Base-by-base conservation (phyloP, 139 green algal genomes). In the Bryopsis sp. region DNA sequence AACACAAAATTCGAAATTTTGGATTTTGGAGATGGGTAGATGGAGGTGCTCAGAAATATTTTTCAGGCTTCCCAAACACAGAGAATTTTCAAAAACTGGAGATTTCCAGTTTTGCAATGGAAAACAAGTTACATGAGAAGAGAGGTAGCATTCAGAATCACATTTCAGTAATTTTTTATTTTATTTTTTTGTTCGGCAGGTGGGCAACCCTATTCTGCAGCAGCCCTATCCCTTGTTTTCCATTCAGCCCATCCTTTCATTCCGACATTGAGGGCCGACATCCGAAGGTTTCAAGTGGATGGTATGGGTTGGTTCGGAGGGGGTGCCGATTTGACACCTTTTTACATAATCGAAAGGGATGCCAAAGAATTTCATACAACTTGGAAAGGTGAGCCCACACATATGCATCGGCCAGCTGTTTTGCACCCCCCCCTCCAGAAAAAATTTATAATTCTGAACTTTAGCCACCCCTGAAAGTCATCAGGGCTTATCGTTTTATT, bases 251-350 rank as follows among this genome's bases (percentile, higher is more conserved):
- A 92, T 65, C 94, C 94, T 7, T 72, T 87, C 26, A 88, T 97
- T 5, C 94, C 94, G 36, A 99, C 94, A 7, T 85, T 99, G 62
- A 73, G 94, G 0, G 90, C 88, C 7, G 94, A 99, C 74, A 86
- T 98, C 28, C 78, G 94, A 2, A 72, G 92, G 3, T 99, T 99
- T 72, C 74, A 92, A 83, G 91, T 94, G 29, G 88, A 72, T 0
- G 79, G 71, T 5, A 60, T 82, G 28, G 72, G 74, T 1, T 98
- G 92, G 94, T 97, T 87, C 73, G 94, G 94, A 46, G 94, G 94
- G 31, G 93, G 94, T 47, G 92, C 84, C 50, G 94, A 99, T 81
- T 79, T 99, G 6, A 99, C 94, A 0, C 94, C 94, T 26, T 84
- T 72, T 66, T 98, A 97, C 77, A 58, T 97, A 1, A 74, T 82